Percentiles rank a stretch among this genome's conserved stretches.
Evolutionary conservation across 2,329 filamentous ascomycete genomes (phyloP).

Genomic region (Botryotinia globosa): DNA sequence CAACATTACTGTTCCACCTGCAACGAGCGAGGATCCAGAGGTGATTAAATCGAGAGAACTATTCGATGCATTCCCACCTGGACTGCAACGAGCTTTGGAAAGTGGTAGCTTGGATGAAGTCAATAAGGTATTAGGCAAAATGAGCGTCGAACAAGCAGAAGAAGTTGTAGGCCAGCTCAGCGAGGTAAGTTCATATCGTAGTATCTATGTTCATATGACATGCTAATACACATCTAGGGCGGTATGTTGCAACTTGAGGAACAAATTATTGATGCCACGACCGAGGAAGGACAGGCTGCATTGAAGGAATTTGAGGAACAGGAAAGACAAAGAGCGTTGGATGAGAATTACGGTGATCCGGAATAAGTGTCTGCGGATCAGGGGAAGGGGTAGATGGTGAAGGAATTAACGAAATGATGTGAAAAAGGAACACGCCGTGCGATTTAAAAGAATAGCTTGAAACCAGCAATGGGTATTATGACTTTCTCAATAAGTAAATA

Average conservation of each 20-base stretch:
- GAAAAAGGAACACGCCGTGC: background rate
- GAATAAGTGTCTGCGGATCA: constrained; percentile 31
- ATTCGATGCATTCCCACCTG: constrained; percentile 80
- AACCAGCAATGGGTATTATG: constrained; percentile 1
- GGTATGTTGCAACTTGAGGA: constrained; percentile 89
- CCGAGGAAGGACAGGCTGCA: constrained; percentile 75
- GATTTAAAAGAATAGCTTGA: background rate
- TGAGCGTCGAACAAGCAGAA: constrained; percentile 86
- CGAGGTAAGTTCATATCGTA: constrained; percentile 50
- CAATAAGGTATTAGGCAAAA: constrained; percentile 81
- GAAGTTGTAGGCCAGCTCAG: constrained; percentile 77
- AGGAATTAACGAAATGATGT: background rate
- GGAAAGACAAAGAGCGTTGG: constrained; percentile 38
- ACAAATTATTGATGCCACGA: constrained; percentile 92
- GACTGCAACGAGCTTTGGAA: constrained; percentile 77
- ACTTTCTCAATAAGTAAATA: background rate
- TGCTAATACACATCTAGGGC: constrained; percentile 47
- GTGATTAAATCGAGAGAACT: constrained; percentile 65
- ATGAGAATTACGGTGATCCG: constrained; percentile 38
- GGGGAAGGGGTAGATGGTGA: background rate
- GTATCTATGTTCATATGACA: background rate
- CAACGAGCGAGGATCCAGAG: constrained; percentile 63
- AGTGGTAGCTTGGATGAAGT: constrained; percentile 87
- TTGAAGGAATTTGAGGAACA: constrained; percentile 71
- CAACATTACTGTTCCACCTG: constrained; percentile 76